A percentile compares a stretch with the other conserved stretches of the same genome.
Evolutionary conservation across 2,329 filamentous ascomycete species (phyloP).

Genomic region (Exophiala sp.): DNA sequence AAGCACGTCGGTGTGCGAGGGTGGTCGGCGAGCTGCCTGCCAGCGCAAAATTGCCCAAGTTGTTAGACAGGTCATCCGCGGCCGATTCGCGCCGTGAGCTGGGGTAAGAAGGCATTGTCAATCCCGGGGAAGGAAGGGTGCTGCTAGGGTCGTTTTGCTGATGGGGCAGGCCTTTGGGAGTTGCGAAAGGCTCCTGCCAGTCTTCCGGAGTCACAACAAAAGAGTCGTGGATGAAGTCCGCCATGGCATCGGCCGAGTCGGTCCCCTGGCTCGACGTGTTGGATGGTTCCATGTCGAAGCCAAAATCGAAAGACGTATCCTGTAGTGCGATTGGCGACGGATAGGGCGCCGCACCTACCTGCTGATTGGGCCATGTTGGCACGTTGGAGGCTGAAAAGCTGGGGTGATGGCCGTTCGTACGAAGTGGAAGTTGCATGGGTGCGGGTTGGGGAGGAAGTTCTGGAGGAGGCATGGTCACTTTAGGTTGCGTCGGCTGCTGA

Average conservation of each 20-base stretch:
- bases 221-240: slow-evolving; percentile 13
- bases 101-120: slow-evolving; percentile 25
- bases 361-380: slow-evolving; percentile 9
- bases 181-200: slow-evolving; percentile 18
- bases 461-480: slow-evolving; percentile 15
- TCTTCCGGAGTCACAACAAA: slow-evolving; percentile 21
- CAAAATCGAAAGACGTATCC: slow-evolving; percentile 28
- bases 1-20: slow-evolving; percentile 50
- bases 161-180: slow-evolving; percentile 14
- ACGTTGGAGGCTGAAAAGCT: slow-evolving; percentile 7
- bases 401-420: slow-evolving; percentile 4
- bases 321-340: slow-evolving; percentile 21
- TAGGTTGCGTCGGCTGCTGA: slow-evolving; percentile 19
- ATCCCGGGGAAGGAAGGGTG: slow-evolving; percentile 19
- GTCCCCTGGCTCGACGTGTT: slow-evolving; percentile 7
- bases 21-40: slow-evolving; percentile 15
- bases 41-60: slow-evolving; percentile 26
- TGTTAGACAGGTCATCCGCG: slow-evolving; percentile 25
- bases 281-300: slow-evolving; percentile 19
- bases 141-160: slow-evolving; percentile 12
- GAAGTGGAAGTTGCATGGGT: slow-evolving; percentile 19
- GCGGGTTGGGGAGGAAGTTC: slow-evolving; percentile 19
- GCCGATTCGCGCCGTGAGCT: slow-evolving; percentile 24
- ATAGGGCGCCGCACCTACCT: slow-evolving; percentile 8
- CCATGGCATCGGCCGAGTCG: background rate